Evolutionary conservation across 169 alveolate species (phyloP).

Genomic region (Plasmodium fragile): DNA sequence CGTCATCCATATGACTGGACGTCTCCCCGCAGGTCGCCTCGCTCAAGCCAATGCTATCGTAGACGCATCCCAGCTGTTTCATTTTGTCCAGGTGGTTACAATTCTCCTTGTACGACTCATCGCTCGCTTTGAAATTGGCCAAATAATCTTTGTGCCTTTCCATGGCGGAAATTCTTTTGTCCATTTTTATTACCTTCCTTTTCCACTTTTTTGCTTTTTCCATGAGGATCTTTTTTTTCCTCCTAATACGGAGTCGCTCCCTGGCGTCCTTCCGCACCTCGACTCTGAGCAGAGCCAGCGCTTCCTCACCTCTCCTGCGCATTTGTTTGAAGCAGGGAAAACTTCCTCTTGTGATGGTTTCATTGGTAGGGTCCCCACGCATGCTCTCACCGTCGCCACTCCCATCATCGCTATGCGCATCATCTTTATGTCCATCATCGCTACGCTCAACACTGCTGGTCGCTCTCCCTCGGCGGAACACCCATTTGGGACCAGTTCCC

Average conservation of each 20-base stretch:
- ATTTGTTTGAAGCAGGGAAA: background rate
- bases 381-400: background rate
- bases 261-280: conserved; percentile 13
- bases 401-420: conserved; percentile 36
- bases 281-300: conserved; percentile 21
- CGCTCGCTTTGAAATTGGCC: conserved; percentile 4
- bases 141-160: conserved; percentile 27
- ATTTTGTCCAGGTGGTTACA: conserved; percentile 35
- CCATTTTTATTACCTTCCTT: conserved; percentile 13
- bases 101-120: background rate
- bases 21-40: background rate
- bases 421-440: background rate
- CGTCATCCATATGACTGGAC: background rate
- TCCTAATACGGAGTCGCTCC: background rate
- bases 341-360: background rate
- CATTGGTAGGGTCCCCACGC: background rate
- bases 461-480: background rate
- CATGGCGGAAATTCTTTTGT: conserved; percentile 23
- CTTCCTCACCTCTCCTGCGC: background rate
- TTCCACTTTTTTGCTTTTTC: background rate
- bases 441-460: background rate
- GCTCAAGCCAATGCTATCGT: conserved; percentile 2
- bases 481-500: background rate
- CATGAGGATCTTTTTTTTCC: background rate
- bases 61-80: conserved; percentile 21